A percentile compares a stretch with the other conserved stretches of the same genome.
Evolutionary conservation across 495 filamentous ascomycete species (phyloP).

Genomic region (Friedmanniomyces endolithicus): DNA sequence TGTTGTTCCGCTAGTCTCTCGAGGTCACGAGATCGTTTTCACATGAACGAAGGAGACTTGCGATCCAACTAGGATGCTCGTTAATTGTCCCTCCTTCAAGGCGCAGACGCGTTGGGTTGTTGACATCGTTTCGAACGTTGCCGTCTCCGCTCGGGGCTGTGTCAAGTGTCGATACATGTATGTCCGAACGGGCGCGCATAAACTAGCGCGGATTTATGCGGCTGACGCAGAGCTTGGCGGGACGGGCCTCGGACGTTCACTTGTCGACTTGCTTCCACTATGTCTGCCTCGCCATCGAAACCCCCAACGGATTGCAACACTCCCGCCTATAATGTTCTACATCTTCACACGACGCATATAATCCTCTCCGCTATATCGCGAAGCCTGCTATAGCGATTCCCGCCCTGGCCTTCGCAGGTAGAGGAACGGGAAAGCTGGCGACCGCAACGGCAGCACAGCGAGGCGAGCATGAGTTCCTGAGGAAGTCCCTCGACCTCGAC

Average conservation of each 20-base stretch:
- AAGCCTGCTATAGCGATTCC: too few relatives aligned
- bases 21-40: too few relatives aligned
- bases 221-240: too few relatives aligned
- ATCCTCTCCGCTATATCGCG: not conserved
- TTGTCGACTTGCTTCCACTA: not conserved
- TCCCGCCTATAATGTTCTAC: not conserved
- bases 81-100: too few relatives aligned
- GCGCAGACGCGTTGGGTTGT: not conserved
- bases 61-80: too few relatives aligned
- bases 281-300: too few relatives aligned
- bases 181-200: too few relatives aligned
- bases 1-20: not conserved
- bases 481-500: slow-evolving; percentile 9
- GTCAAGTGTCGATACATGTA: not conserved
- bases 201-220: too few relatives aligned
- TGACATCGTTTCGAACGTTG: not conserved
- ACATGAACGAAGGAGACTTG: too few relatives aligned
- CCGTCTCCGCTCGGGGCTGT: not conserved
- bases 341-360: not conserved
- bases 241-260: not conserved
- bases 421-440: slow-evolving; percentile 1
- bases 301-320: not conserved
- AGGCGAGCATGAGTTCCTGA: slow-evolving; percentile 1
- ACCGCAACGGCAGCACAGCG: not conserved
- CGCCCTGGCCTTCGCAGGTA: too few relatives aligned